Evolutionary conservation across 306 rosid genomes (phyloP).

Genomic region (Calophaca sinica): DNA sequence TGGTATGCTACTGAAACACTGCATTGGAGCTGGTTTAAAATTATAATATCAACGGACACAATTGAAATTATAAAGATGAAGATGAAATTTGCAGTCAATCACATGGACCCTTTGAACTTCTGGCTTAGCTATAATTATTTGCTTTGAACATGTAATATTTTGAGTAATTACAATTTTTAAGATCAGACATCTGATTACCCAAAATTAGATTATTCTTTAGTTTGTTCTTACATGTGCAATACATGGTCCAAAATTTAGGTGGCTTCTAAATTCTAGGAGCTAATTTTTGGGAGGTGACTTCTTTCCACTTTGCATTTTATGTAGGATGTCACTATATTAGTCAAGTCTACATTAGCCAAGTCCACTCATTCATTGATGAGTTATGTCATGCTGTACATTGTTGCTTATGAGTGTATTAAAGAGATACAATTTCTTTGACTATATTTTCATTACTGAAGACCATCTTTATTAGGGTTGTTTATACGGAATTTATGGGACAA

Average conservation of each 20-base stretch:
- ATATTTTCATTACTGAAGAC: no score
- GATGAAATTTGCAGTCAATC: background rate
- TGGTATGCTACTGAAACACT: conserved; percentile 57
- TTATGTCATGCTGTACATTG: background rate
- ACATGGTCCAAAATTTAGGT: no score
- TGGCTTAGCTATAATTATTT: background rate
- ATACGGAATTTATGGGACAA: no score
- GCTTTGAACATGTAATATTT: background rate
- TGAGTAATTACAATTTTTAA: background rate
- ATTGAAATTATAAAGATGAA: background rate
- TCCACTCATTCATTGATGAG: conserved; percentile 4
- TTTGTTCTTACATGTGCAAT: no score
- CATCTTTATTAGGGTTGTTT: no score
- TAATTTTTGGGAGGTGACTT: no score
- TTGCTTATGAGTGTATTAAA: background rate
- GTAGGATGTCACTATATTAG: conserved; percentile 1
- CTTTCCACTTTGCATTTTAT: background rate
- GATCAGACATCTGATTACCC: no score
- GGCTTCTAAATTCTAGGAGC: no score
- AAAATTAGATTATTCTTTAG: no score
- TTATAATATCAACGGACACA: no score
- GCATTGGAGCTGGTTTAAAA: no score
- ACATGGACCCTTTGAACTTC: background rate
- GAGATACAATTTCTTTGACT: no score
- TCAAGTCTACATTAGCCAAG: background rate